Conservation (phyloP, 306 rosid species). For the Psophocarpus tetragonolobus region DNA sequence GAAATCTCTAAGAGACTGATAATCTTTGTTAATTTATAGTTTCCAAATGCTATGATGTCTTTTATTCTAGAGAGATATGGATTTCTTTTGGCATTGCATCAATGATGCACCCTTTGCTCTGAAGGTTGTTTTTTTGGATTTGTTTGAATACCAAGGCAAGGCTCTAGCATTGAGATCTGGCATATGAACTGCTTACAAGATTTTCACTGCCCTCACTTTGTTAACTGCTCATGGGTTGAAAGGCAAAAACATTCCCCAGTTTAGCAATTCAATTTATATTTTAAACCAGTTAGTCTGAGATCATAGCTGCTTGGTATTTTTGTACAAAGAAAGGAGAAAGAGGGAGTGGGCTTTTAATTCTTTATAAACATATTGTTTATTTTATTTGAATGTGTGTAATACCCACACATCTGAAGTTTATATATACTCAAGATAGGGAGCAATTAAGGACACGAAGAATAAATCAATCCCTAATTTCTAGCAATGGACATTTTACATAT, state of each 20-base stretch:
- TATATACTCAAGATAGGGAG: not conserved
- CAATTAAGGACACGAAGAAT: not conserved
- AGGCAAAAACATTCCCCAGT: constrained; percentile 13
- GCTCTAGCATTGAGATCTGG: constrained; percentile 10
- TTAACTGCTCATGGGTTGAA: constrained; percentile 24
- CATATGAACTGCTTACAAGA: constrained; percentile 8
- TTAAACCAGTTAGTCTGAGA: not conserved
- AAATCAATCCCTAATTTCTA: not conserved
- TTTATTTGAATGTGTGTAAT: not conserved
- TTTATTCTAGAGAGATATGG: constrained; percentile 5
- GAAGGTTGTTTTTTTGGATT: not conserved
- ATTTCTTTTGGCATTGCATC: not conserved
- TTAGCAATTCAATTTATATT: constrained; percentile 1
- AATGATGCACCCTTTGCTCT: not conserved
- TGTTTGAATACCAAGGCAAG: not conserved
- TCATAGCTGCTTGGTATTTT: constrained; percentile 21
- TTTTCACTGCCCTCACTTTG: not conserved
- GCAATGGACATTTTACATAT: not conserved
- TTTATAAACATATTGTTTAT: too few relatives aligned
- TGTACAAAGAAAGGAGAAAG: too few relatives aligned
- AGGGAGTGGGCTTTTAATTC: too few relatives aligned
- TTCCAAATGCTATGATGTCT: constrained; percentile 7
- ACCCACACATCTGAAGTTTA: not conserved
- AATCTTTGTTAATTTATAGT: not conserved
- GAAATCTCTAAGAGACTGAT: not conserved